Evolutionary conservation across 2,329 filamentous ascomycete genomes (phyloP), one percentile per base, ranked within the genome.

Genomic region (Lachnellula occidentalis): DNA sequence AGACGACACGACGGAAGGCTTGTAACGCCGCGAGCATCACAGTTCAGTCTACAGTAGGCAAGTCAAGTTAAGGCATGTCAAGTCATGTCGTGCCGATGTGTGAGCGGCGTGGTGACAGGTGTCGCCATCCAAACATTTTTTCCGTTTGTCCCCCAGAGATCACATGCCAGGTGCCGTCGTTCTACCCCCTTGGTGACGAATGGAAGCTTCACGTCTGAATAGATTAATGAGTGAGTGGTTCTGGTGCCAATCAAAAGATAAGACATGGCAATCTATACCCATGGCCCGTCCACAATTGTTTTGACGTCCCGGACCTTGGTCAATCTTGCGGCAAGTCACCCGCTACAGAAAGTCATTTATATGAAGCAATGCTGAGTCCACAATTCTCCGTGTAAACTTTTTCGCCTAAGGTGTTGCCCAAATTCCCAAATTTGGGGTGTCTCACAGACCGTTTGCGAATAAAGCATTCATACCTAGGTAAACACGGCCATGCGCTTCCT

Each of bases 1-100:
- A 48, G 34, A 34, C 47, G 47, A 36, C n/a, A 37, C 47, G 9
- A 17, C 17, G 14, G 9, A 24, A 21, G 5, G 22, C 14, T 31
- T 15, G 36, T 17, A 17, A 24, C 43, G 14, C 21, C 22, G 3
- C 8, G 21, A 12, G 21, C 22, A 17, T 46, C 43, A 31, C 48
- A 50, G n/a, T n/a, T n/a, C n/a, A n/a, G n/a, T n/a, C n/a, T n/a
- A n/a, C n/a, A n/a, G n/a, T n/a, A n/a, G n/a, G n/a, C n/a, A n/a
- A n/a, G n/a, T n/a, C n/a, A n/a, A n/a, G n/a, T n/a, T n/a, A n/a
- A n/a, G n/a, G n/a, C n/a, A n/a, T n/a, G 24, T 24, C 24, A 24
- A 9, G 27, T 41, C 31, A 49, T 41, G 47, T 49, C 34, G 34
- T 37, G 47, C 47, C 47, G 47, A 39, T 49, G 47, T 31, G 47